These are phyloP conservation scores for Otatea glauca DNA, from an alignment of 176 grass and related monocot genomes.

Conservation along the genomic window DNA sequence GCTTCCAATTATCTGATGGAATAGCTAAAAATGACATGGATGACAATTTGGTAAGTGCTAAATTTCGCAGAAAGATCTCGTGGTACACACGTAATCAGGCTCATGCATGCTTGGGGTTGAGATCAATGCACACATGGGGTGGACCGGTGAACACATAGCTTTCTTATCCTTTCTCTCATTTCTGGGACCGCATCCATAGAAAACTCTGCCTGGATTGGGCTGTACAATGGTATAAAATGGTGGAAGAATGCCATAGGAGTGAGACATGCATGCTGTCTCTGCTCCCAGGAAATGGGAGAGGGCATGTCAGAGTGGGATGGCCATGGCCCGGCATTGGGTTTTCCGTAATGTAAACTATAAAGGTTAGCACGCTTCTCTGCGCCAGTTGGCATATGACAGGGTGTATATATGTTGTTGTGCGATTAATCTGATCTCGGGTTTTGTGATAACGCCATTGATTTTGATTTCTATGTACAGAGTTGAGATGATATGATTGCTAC, in stretches of 20 bases:
- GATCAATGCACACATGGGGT: conserved; percentile 38
- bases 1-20: not conserved
- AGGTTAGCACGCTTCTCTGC: too few relatives aligned
- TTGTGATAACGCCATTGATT: too few relatives aligned
- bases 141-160: conserved; percentile 38
- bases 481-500: too few relatives aligned
- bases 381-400: too few relatives aligned
- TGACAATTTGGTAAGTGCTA: not conserved
- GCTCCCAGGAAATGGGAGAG: conserved; percentile 44
- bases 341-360: too few relatives aligned
- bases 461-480: too few relatives aligned
- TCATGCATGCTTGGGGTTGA: not conserved
- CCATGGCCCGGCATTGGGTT: not conserved
- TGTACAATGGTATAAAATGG: conserved; percentile 16
- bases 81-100: not conserved
- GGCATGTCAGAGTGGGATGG: not conserved
- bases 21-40: conserved; percentile 6
- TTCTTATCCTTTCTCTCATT: conserved; percentile 27
- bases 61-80: not conserved
- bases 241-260: not conserved
- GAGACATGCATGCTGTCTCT: conserved; percentile 14
- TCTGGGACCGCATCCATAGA: conserved; percentile 32
- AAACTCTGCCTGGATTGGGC: conserved; percentile 12
- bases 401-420: too few relatives aligned
- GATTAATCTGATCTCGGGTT: too few relatives aligned